phyloP scores from a whole-genome alignment of 768 basidiomycete genomes.

The Porphyrellus cyaneotinctus region DNA sequence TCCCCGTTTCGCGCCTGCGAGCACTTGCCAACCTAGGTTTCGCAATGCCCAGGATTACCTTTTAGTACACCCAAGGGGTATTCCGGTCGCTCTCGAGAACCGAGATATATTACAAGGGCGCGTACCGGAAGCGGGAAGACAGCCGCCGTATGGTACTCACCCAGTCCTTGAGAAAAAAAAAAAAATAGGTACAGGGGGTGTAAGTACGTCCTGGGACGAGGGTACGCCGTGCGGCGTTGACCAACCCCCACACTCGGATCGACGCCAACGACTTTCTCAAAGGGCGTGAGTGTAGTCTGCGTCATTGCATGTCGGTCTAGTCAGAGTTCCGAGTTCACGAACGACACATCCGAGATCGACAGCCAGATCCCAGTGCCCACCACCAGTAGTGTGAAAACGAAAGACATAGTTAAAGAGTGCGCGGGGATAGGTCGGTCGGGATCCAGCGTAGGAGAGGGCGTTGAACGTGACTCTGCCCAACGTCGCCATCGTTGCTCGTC shows the following conservation, averaged over 20 bases:
- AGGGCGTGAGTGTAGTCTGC: conserved; percentile 52
- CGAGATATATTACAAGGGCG: conserved; percentile 89
- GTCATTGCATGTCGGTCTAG: no score
- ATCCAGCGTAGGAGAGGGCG: conserved; percentile 59
- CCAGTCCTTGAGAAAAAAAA: conserved; percentile 88
- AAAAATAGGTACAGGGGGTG: no score
- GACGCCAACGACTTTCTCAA: conserved; percentile 59
- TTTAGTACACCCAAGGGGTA: conserved; percentile 87
- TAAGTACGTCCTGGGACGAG: no score
- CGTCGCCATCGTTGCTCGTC: conserved; percentile 54
- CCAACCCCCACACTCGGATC: conserved; percentile 76
- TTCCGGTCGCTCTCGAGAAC: conserved; percentile 87
- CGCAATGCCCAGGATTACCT: conserved; percentile 84
- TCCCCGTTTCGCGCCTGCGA: conserved; percentile 81
- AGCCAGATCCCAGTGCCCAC: conserved; percentile 48
- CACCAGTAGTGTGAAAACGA: conserved; percentile 55
- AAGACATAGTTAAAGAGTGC: conserved; percentile 62
- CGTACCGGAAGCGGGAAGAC: conserved; percentile 98
- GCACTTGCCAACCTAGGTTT: conserved; percentile 90
- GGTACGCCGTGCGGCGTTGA: conserved; percentile 45
- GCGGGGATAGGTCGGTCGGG: conserved; percentile 69
- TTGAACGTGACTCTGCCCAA: conserved; percentile 72
- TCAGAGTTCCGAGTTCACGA: no score
- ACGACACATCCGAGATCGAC: conserved; percentile 86
- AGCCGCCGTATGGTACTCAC: conserved; percentile 89